Percentiles rank a stretch among this genome's conserved stretches.
Evolutionary conservation across 148 eudicot genomes (phyloP).

Genomic region (Vaccinium myrtillus): DNA sequence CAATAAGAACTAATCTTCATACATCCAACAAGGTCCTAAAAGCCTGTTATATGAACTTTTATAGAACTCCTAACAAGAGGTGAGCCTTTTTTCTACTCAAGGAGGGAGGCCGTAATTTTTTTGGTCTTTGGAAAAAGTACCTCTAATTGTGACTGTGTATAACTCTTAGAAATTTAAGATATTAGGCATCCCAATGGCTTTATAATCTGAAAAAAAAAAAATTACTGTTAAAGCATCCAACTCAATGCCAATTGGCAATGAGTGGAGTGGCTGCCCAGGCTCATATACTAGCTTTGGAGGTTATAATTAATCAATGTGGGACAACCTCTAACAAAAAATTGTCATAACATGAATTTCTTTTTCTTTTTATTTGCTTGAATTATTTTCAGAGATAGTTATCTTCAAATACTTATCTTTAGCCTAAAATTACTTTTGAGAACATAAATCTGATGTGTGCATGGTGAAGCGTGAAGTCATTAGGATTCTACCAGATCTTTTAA

Average conservation of each 20-base stretch:
- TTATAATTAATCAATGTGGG: too few species aligned
- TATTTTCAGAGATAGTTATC: not conserved
- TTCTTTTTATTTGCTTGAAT: not conserved
- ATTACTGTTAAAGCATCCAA: too few species aligned
- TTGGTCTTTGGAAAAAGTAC: not conserved
- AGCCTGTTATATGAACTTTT: not conserved
- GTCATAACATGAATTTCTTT: not conserved
- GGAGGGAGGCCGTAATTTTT: not conserved
- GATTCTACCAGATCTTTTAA: not conserved
- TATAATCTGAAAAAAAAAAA: not conserved
- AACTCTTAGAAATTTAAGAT: not conserved
- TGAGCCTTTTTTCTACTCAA: not conserved
- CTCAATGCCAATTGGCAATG: too few species aligned
- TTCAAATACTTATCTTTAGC: not conserved
- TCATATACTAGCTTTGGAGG: too few species aligned
- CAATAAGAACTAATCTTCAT: not conserved
- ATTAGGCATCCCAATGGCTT: not conserved
- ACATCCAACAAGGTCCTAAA: not conserved
- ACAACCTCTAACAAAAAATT: too few species aligned
- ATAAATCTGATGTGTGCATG: not conserved
- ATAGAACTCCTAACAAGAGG: not conserved
- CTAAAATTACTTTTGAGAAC: not conserved
- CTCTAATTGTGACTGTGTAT: not conserved
- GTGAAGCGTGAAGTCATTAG: not conserved
- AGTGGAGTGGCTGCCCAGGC: too few species aligned